Evolutionary conservation across 495 filamentous ascomycete species (phyloP), one percentile per base, ranked within the genome.

Genomic region (Astrocystis sublimbata): DNA sequence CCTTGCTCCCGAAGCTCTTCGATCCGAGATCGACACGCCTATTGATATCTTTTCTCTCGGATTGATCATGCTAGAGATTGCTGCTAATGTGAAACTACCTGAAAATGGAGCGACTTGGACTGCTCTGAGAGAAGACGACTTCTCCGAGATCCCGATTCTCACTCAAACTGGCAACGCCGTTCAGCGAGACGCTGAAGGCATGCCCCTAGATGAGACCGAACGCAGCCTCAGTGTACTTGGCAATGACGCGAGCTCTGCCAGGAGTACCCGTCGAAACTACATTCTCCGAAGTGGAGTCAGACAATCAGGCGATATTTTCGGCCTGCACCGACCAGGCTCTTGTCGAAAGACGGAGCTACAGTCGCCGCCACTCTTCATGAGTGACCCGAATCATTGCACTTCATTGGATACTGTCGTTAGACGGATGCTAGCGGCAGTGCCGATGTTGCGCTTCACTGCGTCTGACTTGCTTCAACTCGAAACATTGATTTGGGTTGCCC

Each of bases 41-140:
- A 88, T 90, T 42, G 94, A 98, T 73, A 85, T 98, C 38, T 98
- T 97, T 74, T 89, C 93, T 3, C 83, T 98, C 21, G 94, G 94
- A 31, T 81, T 97, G 60, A 93, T 97, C 69, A 89, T 97, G 73
- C 85, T 96, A 40, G 94, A 98, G 76, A 92, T 92, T 66, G 93
- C 92, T 9, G 90, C 90, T 41, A 98, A 98, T 63, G 88, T 94
- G 33, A 86, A 89, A 61, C 85, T 97, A 8, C 94, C 94, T 0
- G 92, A 96, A 56, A 96, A 98, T 68, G 94, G 94, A 45, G 81
- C 86, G 9, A 88, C 86, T 17, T 98, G 94, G 94, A 88, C 91
- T 68, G 88, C 87, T 33, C 85, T 98, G 45, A 86, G 94, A 24
- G 86, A 88, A 61, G 92, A 91, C 35, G 92, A 97, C 68, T 85